Evolutionary conservation across 495 filamentous ascomycete species (phyloP), one percentile per base, ranked within the genome.

Genomic region (Neohortaea acidophila): DNA sequence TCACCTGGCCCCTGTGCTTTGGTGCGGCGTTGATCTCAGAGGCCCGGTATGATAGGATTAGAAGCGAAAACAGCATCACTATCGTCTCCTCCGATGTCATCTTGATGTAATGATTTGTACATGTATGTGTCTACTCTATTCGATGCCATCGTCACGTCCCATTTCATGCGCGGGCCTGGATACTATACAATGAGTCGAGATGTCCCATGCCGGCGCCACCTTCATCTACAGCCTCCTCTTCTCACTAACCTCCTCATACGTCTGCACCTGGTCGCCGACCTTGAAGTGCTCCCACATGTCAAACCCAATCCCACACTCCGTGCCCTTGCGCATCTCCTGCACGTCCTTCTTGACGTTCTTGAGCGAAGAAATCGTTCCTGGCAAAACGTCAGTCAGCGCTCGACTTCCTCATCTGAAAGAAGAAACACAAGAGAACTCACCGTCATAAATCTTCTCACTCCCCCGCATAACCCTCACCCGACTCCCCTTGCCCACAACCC

Each of bases 331-430:
- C 73, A 87, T 85, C 52, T 92, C 81, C 6, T 64, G 63, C 5
- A 85, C 77, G 52, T 94, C 82, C 48, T 92, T 89, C 68, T 96
- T 91, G 54, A 80, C 72, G 48, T 87, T 79, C 64, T 89, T 96
- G 21, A 99, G 70, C 2, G 79, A 81, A 14, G 71, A 64, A 11
- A 96, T 66, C 7, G 66, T 62, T 38, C 86, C 86, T 92, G 33
- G 23, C 12, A 3, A 36, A 33, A 9, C 23, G 11, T 11, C n/a
- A 34, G 5, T 34, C 32, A 21, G 13, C 14, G 13, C 22, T 39
- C 7, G 10, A 22, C 45, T 43, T 44, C 45, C 13, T 27, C 7
- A 28, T 35, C 4, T 15, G 33, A 23, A 19, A 15, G 20, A 43
- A 40, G 63, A 51, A 72, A 91, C 7, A 93, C 55, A n/a, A 10